Conservation (phyloP, 345 rosid species). For the Hibiscus tridactylites region DNA sequence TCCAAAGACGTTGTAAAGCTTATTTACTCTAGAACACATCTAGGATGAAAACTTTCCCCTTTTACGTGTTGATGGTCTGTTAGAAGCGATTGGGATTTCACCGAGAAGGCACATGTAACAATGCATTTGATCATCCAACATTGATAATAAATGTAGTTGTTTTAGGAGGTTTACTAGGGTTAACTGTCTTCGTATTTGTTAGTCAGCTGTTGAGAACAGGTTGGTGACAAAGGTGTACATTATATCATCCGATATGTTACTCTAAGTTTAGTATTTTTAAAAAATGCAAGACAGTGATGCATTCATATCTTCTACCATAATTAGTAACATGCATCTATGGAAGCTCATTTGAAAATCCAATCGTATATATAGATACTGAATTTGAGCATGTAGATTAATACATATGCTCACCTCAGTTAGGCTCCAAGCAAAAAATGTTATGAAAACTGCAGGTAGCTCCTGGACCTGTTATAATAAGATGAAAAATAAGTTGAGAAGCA, state of each 20-base stretch:
- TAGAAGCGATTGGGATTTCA: background rate
- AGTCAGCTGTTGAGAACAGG: background rate
- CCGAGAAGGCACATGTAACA: background rate
- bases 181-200: background rate
- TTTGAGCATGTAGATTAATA: background rate
- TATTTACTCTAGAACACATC: background rate
- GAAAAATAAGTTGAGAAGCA: background rate
- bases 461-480: conserved; percentile 42
- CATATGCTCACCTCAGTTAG: conserved; percentile 50
- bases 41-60: background rate
- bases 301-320: background rate
- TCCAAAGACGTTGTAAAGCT: background rate
- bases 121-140: background rate
- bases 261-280: no score
- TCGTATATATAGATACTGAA: background rate
- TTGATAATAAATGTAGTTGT: background rate
- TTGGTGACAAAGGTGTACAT: no score
- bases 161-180: background rate
- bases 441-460: conserved; percentile 50
- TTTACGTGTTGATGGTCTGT: background rate
- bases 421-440: conserved; percentile 74
- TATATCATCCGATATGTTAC: no score
- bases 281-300: background rate
- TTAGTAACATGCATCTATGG: background rate
- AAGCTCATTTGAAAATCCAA: background rate